Evolutionary conservation across 345 rosid species (phyloP), one percentile per base, ranked within the genome.

Genomic region (Pugionium dolabratum): DNA sequence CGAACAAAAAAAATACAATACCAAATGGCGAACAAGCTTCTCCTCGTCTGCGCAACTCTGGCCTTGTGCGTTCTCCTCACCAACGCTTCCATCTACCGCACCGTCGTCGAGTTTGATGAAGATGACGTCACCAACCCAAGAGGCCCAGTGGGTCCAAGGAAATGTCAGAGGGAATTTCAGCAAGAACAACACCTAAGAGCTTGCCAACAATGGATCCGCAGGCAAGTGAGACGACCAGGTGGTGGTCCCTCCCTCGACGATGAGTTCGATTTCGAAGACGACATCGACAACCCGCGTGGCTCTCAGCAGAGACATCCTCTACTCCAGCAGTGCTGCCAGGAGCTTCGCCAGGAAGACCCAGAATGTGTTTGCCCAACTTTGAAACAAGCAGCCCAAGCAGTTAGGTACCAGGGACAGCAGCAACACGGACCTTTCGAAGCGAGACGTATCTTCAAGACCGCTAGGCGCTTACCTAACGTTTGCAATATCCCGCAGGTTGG

Each of bases 51-150:
- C 30, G 50, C 74, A n/a, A 42, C 70, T 25, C 69, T 74, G 2
- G 69, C 78, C 33, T 11, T 74, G 48, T 68, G 45, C 33, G 29
- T 74, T 44, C 78, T 74, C 41, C 64, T 74, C 46, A 9, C 74
- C 59, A 74, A 74, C 30, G 78, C 78, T 30, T 74, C 78, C 69
- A 74, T 68, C 70, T 74, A 74, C 74, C 74, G 78, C 29, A 74
- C 74, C 2, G 4, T 62, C 4, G 70, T 74, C 4, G 74, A 74
- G 60, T 30, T 74, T 7, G 74, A 62, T 0, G 78, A 68, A 49
- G 74, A 54, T 10, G 78, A 34, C 18, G 18, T 1, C 4, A 50
- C 56, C 34, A 71, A 65, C 66, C 76, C 9, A 6, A 39, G 4
- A 2, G 67, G 60, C 7, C 67, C 59, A 7, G 0, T 18, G 18